These are phyloP conservation scores for Arthrinium phaeospermum DNA, from an alignment of 2,329 filamentous ascomycete genomes.

Conservation along the genomic window DNA sequence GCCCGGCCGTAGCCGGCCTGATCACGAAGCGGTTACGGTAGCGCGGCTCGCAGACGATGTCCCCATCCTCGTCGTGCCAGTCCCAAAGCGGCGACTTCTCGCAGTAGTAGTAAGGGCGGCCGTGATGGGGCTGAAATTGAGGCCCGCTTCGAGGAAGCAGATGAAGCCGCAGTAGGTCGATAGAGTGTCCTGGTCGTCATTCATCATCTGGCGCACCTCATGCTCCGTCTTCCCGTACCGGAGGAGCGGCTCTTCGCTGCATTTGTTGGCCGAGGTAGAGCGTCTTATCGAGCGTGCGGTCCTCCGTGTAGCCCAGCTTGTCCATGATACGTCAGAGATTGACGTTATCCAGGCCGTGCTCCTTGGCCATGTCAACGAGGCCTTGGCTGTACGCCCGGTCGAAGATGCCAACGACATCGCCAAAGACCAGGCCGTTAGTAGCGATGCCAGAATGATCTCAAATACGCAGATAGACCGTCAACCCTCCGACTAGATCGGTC, in stretches of 20 bases:
- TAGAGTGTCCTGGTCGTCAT: background rate
- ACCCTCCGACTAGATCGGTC: background rate
- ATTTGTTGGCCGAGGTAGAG: background rate
- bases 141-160: background rate
- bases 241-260: background rate
- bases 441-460: background rate
- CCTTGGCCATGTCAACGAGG: background rate
- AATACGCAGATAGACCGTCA: conserved; percentile 27
- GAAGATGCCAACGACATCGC: background rate
- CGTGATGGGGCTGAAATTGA: background rate
- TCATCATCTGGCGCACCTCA: background rate
- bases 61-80: background rate
- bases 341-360: background rate
- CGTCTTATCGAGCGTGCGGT: background rate
- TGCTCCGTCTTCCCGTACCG: background rate
- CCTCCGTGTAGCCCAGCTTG: too few species aligned
- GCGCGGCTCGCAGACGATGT: background rate
- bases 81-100: background rate
- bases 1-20: background rate
- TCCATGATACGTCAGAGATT: background rate
- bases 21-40: background rate
- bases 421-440: background rate
- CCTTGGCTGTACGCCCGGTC: background rate
- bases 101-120: background rate
- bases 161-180: background rate